Evolutionary conservation across 2,329 filamentous ascomycete genomes (phyloP), one percentile per base, ranked within the genome.

Genomic region (Chalaropsis ovoidea): DNA sequence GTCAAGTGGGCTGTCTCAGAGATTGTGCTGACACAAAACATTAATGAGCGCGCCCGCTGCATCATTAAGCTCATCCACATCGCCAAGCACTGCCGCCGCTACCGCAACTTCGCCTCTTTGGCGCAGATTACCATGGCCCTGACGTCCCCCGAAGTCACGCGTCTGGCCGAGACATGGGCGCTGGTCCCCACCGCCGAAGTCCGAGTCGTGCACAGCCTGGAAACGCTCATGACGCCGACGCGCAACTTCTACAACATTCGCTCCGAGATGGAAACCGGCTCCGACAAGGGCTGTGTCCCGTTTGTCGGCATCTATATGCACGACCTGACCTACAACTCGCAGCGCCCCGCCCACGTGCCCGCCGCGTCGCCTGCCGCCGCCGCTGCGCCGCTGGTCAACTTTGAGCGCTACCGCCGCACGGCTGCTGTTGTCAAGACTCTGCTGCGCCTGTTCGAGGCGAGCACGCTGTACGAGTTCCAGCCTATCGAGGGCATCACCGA

Each of bases 1-100:
- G 89, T 92, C 68, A 93, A 93, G 74, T 94, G 89, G 89, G 86
- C 85, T 35, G 82, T 91, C 35, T 93, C 89, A 0, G 88, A 93
- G 74, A 83, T 88, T 69, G 82, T 94, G 8, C 79, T 94, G 61
- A 94, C 88, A 0, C 82, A 86, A 69, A 78, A 86, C 65, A 75
- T 86, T 11, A 83, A 86, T 68, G 89, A 94, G 75, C 82, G 89
- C 63, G 88, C 88, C 24, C 80, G 86, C 45, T 90, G 86, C 72
- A 84, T 94, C 69, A 85, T 88, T 74, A 93, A 94, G 74, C 87
- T 82, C 72, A 89, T 94, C 67, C 89, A 93, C 76, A 89, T 93
- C 69, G 89, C 89, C 2, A 80, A 81, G 1, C 87, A 91, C 74
- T 89, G 87, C 70, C 84, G 88, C 60, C 83, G 81, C 41, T 85